Percentiles rank a stretch among this genome's conserved stretches.
These are phyloP conservation scores for Nicotiana knightiana DNA, from an alignment of 257 asterid species.

Conservation along the genomic window DNA sequence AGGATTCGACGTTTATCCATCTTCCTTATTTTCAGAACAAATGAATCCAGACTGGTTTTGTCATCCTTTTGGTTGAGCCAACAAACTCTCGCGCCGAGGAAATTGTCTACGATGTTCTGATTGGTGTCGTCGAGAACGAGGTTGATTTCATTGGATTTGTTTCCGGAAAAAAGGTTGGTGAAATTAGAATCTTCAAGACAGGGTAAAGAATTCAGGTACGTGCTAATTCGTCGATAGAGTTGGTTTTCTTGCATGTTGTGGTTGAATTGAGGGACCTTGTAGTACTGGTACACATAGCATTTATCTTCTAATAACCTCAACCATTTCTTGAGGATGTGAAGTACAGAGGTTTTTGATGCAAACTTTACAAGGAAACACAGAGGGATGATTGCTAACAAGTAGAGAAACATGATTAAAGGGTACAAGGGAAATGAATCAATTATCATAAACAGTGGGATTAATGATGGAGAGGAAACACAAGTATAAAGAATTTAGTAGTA, in stretches of 20 bases:
- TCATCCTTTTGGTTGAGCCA: slow-evolving; percentile 51
- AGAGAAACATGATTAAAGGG: slow-evolving; percentile 33
- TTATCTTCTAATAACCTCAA: slow-evolving; percentile 45
- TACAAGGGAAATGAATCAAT: background rate
- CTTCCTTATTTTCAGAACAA: slow-evolving; percentile 56
- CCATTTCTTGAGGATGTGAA: slow-evolving; percentile 34
- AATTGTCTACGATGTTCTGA: slow-evolving; percentile 42
- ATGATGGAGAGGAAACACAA: background rate
- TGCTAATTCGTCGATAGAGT: slow-evolving; percentile 44
- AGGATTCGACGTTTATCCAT: slow-evolving; percentile 63
- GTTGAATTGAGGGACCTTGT: slow-evolving; percentile 84
- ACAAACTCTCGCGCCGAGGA: slow-evolving; percentile 62
- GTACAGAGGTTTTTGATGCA: slow-evolving; percentile 42
- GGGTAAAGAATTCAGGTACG: slow-evolving; percentile 73
- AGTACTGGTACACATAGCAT: slow-evolving; percentile 61
- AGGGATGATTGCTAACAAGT: slow-evolving; percentile 23
- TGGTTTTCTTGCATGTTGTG: slow-evolving; percentile 84
- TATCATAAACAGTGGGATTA: background rate
- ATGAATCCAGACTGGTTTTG: slow-evolving; percentile 24
- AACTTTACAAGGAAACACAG: slow-evolving; percentile 28
- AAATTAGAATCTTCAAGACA: slow-evolving; percentile 66
- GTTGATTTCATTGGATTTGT: slow-evolving; percentile 57
- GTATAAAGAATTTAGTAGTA: background rate
- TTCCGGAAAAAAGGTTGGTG: slow-evolving; percentile 66
- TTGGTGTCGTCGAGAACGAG: slow-evolving; percentile 53